Percentiles rank a stretch among this genome's conserved stretches.
Conservation (phyloP, 2,329 filamentous ascomycete genomes). For the Acarospora socialis region DNA sequence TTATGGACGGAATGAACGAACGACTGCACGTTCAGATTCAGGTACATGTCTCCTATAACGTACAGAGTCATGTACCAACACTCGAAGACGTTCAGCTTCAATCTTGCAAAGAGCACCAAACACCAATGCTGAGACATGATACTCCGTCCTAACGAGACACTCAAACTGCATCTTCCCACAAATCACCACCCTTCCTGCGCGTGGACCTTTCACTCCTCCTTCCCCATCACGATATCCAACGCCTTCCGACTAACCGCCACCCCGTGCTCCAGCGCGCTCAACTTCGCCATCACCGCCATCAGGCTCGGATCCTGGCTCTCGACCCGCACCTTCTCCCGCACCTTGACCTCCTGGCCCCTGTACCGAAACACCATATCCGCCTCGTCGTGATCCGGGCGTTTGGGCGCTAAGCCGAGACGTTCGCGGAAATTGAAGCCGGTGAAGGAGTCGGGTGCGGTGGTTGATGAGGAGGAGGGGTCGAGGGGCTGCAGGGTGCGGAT, state of each 20-base stretch:
- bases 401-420: constrained; percentile 30
- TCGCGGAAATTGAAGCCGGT: constrained; percentile 45
- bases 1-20: too few relatives aligned
- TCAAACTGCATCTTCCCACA: too few relatives aligned
- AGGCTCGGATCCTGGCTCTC: constrained; percentile 81
- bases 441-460: constrained; percentile 37
- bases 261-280: constrained; percentile 62
- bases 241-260: constrained; percentile 56
- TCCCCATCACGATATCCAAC: constrained; percentile 63
- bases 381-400: constrained; percentile 60
- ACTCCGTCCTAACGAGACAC: too few relatives aligned
- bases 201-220: too few relatives aligned
- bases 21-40: too few relatives aligned
- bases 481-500: constrained; percentile 58
- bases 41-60: too few relatives aligned
- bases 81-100: too few relatives aligned
- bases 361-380: constrained; percentile 62
- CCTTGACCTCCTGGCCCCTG: constrained; percentile 57
- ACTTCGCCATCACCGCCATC: constrained; percentile 69
- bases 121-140: too few relatives aligned
- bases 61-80: too few relatives aligned
- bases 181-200: too few relatives aligned
- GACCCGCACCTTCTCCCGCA: constrained; percentile 77
- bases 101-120: too few relatives aligned
- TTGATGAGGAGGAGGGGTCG: constrained; percentile 45